phyloP scores from a whole-genome alignment of 768 basidiomycete genomes.

The Phlegmacium glaucopus region DNA sequence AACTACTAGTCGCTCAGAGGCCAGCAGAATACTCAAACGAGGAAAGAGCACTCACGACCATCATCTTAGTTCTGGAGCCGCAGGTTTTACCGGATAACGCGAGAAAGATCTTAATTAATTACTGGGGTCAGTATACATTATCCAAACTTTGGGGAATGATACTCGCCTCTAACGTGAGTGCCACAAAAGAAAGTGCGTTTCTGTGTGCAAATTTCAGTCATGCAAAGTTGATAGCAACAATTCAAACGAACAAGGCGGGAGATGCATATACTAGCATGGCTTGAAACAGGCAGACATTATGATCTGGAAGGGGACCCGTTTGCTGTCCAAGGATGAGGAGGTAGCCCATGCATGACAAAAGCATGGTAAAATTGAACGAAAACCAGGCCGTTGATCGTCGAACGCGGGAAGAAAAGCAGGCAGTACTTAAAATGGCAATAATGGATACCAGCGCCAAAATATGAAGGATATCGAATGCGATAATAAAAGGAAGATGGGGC shows the following conservation, averaged over 20 bases:
- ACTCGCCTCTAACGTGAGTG: constrained; percentile 2
- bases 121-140: neutral
- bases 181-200: neutral
- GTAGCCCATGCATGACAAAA: constrained; percentile 5
- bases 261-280: constrained; percentile 11
- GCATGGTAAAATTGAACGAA: constrained; percentile 6
- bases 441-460: constrained; percentile 8
- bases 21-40: neutral
- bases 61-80: neutral
- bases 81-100: neutral
- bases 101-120: neutral
- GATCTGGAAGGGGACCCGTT: constrained; percentile 4
- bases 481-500: constrained; percentile 1
- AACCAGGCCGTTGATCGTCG: constrained; percentile 11
- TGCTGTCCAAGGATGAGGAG: constrained; percentile 10
- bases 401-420: constrained; percentile 6
- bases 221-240: neutral
- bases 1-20: neutral
- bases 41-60: neutral
- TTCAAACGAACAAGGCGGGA: constrained; percentile 9
- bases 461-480: constrained; percentile 13
- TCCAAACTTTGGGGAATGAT: constrained; percentile 1
- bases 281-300: constrained; percentile 8
- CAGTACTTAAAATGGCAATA: constrained; percentile 8
- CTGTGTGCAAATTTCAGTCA: neutral